Evolutionary conservation across 768 basidiomycete species (phyloP).

Genomic region (Termitomyces sp.): DNA sequence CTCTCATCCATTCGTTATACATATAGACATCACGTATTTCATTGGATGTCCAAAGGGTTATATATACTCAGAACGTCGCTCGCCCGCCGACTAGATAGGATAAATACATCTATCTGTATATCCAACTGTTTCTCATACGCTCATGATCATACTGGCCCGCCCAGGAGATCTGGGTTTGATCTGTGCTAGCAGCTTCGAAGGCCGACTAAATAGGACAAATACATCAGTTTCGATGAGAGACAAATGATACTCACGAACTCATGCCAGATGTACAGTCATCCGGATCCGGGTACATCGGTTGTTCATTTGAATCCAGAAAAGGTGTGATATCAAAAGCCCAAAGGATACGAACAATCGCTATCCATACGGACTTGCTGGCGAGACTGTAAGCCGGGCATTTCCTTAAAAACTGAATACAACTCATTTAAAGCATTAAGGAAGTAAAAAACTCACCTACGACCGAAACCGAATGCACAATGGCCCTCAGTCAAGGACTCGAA

Average conservation of each 20-base stretch:
- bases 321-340: slow-evolving; percentile 6
- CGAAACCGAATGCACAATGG: not conserved
- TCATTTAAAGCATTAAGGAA: not conserved
- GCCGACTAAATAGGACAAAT: not conserved
- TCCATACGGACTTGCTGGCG: slow-evolving; percentile 2
- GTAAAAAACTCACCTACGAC: not conserved
- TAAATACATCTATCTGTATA: not conserved
- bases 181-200: not conserved
- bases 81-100: too few species aligned
- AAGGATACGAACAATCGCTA: slow-evolving; percentile 2
- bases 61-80: too few species aligned
- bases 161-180: not conserved
- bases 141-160: not conserved
- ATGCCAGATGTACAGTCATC: slow-evolving; percentile 2
- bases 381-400: not conserved
- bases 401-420: not conserved
- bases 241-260: not conserved
- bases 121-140: not conserved
- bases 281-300: not conserved
- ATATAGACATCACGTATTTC: too few species aligned
- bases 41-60: too few species aligned
- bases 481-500: not conserved
- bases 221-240: not conserved
- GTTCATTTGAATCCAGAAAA: not conserved
- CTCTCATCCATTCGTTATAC: too few species aligned